A percentile compares a stretch with the other conserved stretches of the same genome.
Conservation (phyloP, 768 basidiomycete genomes). For the Sistotremastrum niveocremeum region DNA sequence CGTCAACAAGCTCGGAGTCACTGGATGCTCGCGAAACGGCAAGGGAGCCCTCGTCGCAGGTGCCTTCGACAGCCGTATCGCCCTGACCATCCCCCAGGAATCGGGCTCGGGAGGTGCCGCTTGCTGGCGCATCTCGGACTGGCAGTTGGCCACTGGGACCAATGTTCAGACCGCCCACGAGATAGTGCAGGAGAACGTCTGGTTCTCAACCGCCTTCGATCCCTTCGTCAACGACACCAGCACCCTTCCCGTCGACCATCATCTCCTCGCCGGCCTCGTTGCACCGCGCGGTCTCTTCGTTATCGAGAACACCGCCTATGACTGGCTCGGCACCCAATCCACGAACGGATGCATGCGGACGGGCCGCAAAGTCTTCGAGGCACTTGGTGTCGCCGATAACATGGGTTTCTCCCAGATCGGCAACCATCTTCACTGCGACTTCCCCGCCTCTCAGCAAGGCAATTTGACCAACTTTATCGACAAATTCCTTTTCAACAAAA, state of each 20-base stretch:
- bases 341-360: conserved; percentile 38
- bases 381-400: conserved; percentile 29
- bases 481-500: conserved; percentile 37
- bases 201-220: conserved; percentile 41
- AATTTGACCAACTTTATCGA: conserved; percentile 40
- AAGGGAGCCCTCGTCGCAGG: conserved; percentile 48
- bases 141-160: conserved; percentile 27
- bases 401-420: conserved; percentile 44
- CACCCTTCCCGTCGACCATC: conserved; percentile 46
- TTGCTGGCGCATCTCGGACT: conserved; percentile 46
- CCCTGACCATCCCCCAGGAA: conserved; percentile 48
- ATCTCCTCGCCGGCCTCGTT: conserved; percentile 39
- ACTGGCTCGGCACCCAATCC: conserved; percentile 41
- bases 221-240: conserved; percentile 31
- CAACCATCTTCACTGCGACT: conserved; percentile 40
- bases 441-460: conserved; percentile 32
- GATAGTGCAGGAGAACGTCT: conserved; percentile 49
- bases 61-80: conserved; percentile 44
- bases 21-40: conserved; percentile 48
- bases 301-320: conserved; percentile 42
- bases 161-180: conserved; percentile 40
- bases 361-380: conserved; percentile 36
- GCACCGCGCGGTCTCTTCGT: conserved; percentile 40
- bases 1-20: conserved; percentile 34
- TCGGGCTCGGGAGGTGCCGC: conserved; percentile 46